Evolutionary conservation across 1,139 yeast genomes (phyloP), one percentile per base, ranked within the genome.

Genomic region (Pichia sp.): DNA sequence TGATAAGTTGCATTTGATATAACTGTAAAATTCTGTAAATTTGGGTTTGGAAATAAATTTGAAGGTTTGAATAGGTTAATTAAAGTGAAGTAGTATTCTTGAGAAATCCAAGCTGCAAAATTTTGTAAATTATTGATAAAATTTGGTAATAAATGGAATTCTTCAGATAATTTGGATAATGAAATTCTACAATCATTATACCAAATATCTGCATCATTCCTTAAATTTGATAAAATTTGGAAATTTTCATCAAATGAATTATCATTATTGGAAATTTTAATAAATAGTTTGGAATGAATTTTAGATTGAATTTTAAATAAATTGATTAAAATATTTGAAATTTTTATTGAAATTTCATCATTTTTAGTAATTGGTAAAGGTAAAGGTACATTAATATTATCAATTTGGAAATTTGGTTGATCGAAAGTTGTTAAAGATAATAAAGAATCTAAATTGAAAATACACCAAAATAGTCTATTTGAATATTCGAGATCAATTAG

Each of bases 401-500:
- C 69, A 40, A 71, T 74, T 30, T 64, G 64, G 15, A 73, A 62
- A 1, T 69, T 64, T 15, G 69, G 62, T 3, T 70, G 68, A 40
- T 74, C 58, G 1, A 74, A 74, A 12, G 70, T 51, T 4, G 73
- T 62, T 1, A 67, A 59, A 1, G 73, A 64, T 15, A 72, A 63
- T 15, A 68, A 52, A 34, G 74, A 52, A 48, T 73, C 79, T 56
- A 67, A 68, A 40, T 66, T 67, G 47, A 68, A 72, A 10, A 71
- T 69, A 36, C 72, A 66, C 78, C 78, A 73, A 47, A 72, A 72
- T 5, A 71, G 54, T 35, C 77, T 55, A 40, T 54, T 61, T 37
- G 69, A 53, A 58, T 65, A 59, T 50, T 72, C 77, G 4, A 59
- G 55, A 33, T 67, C 68, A 10, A 54, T 51, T 0, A 57, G 48